Evolutionary conservation across 805 yeast genomes (phyloP).

Genomic region (Starmerella apis): DNA sequence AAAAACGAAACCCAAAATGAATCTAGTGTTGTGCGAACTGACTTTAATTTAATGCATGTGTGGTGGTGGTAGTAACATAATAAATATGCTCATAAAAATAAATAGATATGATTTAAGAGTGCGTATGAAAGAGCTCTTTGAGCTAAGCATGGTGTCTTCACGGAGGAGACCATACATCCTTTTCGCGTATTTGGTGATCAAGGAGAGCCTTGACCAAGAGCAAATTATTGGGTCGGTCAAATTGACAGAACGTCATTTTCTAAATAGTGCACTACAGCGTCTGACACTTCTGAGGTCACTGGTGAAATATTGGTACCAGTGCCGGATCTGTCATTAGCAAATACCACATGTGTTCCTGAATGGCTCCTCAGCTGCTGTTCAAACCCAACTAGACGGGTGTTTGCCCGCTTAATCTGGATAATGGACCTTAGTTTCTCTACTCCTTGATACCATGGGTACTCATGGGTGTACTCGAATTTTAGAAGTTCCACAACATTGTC

Average conservation of each 20-base stretch:
- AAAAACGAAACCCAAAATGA: background rate
- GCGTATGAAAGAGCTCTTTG: too few relatives aligned
- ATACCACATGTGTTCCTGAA: constrained; percentile 7
- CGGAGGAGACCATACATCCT: too few relatives aligned
- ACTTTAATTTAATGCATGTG: too few relatives aligned
- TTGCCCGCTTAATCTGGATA: constrained; percentile 11
- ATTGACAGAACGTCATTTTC: background rate
- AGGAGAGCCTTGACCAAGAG: too few relatives aligned
- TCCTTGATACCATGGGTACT: constrained; percentile 22
- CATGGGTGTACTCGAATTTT: constrained; percentile 11
- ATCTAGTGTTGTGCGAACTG: too few relatives aligned
- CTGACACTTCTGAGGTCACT: background rate
- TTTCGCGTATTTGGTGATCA: too few relatives aligned
- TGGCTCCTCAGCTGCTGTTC: constrained; percentile 7
- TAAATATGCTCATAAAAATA: too few relatives aligned
- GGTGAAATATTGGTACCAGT: background rate
- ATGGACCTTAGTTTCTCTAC: constrained; percentile 11
- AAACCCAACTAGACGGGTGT: constrained; percentile 8
- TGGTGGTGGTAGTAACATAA: too few relatives aligned
- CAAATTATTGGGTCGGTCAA: too few relatives aligned
- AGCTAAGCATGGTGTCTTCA: too few relatives aligned
- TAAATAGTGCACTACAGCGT: background rate
- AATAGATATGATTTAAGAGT: too few relatives aligned
- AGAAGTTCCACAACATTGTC: constrained; percentile 6
- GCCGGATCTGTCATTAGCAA: background rate